Evolutionary conservation across 306 rosid species (phyloP), one percentile per base, ranked within the genome.

Genomic region (Pachyrhizus erosus): DNA sequence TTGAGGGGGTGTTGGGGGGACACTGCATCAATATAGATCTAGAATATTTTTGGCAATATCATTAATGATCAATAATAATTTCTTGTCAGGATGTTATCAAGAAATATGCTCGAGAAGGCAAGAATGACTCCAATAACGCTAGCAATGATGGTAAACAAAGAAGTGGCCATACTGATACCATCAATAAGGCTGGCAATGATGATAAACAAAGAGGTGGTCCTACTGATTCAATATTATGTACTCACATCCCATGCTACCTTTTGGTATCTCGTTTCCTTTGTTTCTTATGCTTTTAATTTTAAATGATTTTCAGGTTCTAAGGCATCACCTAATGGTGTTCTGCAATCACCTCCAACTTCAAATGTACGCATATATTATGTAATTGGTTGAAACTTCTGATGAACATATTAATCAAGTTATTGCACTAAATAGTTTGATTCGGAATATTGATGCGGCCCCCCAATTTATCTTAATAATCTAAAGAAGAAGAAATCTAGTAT

Each of bases 61-160:
- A 75, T 48, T 87, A 40, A 73, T 79, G 55, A 68, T 70, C 80
- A 72, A 70, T 83, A 45, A 61, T 85, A 64, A 86, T 71, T 82
- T 78, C 76, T 29, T 87, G 77, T 60, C 90, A 93, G 99, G 94
- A 92, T 85, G 85, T 87, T 58, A 79, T 89, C 80, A 78, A 84
- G 76, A 87, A 78, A 61, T 57, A 87, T 83, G 42, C 86, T 83
- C 82, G 7, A 69, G 84, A 71, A 79, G 84, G 86, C 65, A 80
- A 84, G 84, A 87, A 87, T 86, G 86, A 84, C 76, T 84, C 87
- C 51, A 68, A 45, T 64, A 13, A 8, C 15, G 80, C 42, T 75
- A 52, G 76, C 42, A 26, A 48, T 2, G 69, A 81, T 80, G 80
- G 76, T 77, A 83, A 81, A 79, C 81, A 43, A 61, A 14, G 26